Percentiles rank a stretch among this genome's conserved stretches.
Evolutionary conservation across 2,329 filamentous ascomycete species (phyloP).

Genomic region (Aureobasidium mangrovei): DNA sequence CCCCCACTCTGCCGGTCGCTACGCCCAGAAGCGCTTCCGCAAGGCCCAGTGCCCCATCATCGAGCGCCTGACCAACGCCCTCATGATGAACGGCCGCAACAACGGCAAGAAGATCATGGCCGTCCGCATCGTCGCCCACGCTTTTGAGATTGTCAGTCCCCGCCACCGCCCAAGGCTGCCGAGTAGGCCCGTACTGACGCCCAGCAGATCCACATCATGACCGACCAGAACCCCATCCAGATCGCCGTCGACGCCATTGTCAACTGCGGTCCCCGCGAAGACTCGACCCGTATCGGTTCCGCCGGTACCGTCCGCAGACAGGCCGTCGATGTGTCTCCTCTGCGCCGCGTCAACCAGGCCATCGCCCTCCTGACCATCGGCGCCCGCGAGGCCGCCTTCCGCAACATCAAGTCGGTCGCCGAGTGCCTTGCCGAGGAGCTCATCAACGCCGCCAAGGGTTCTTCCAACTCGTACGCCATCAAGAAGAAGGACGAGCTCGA

Average conservation of each 20-base stretch:
- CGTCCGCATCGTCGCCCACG: constrained; percentile 96
- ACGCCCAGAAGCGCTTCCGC: constrained; percentile 99
- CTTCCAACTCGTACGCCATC: constrained; percentile 99
- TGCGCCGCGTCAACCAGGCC: constrained; percentile 99
- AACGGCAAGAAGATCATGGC: constrained; percentile 99
- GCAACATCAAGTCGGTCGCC: constrained; percentile 99
- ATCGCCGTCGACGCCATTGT: constrained; percentile 98
- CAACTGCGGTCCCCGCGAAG: constrained; percentile 99
- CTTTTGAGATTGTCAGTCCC: constrained; percentile 94
- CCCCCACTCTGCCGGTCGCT: constrained; percentile 96
- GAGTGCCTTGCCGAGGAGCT: constrained; percentile 99
- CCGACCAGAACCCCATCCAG: constrained; percentile 99
- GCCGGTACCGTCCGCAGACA: constrained; percentile 99
- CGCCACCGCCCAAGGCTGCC: constrained; percentile 3
- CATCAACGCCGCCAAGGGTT: constrained; percentile 99
- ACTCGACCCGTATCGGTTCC: constrained; percentile 98
- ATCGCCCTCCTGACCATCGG: constrained; percentile 98
- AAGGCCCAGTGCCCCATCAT: constrained; percentile 99
- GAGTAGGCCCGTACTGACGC: not conserved
- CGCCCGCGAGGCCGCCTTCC: constrained; percentile 97
- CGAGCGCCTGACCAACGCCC: constrained; percentile 99
- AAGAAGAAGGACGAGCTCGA: constrained; percentile 99
- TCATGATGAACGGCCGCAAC: constrained; percentile 99
- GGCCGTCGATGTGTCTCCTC: constrained; percentile 99
- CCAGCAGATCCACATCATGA: constrained; percentile 96